Percentiles rank a stretch among this genome's conserved stretches.
Evolutionary conservation across 139 green algal genomes (phyloP).

Genomic region (Edaphochlamys debaryana): DNA sequence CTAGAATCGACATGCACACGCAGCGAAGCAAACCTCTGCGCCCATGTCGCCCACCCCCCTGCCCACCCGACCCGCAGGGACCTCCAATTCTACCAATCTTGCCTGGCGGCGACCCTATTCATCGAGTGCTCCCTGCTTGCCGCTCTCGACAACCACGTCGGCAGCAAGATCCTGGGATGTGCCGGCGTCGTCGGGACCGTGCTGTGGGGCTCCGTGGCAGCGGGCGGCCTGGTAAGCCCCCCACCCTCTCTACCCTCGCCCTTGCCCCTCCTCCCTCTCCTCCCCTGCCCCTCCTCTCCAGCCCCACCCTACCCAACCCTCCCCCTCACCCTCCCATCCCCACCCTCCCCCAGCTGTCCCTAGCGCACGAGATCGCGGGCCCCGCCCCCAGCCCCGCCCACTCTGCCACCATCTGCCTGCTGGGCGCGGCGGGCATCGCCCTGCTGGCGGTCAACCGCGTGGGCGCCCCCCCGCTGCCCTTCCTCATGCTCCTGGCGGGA

Average conservation of each 20-base stretch:
- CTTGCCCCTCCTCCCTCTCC: too few species aligned
- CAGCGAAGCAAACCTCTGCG: background rate
- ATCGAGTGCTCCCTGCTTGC: background rate
- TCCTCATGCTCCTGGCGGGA: slow-evolving; percentile 1
- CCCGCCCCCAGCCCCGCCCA: background rate
- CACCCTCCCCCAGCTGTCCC: too few species aligned
- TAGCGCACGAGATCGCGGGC: too few species aligned
- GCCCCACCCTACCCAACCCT: background rate
- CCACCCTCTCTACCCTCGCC: too few species aligned
- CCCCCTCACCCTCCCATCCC: too few species aligned
- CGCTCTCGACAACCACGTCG: background rate
- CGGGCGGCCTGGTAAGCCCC: background rate
- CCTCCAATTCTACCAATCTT: background rate
- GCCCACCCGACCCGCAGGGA: background rate
- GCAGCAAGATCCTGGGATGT: background rate
- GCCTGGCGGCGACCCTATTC: background rate
- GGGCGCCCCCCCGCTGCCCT: slow-evolving; percentile 10
- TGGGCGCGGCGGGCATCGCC: too few species aligned
- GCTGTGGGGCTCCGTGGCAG: background rate
- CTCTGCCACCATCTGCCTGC: background rate
- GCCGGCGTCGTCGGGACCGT: background rate
- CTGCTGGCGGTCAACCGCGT: slow-evolving; percentile 12
- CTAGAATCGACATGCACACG: background rate
- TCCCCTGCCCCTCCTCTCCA: too few species aligned
- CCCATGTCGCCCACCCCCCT: too few species aligned